Percentiles rank a stretch among this genome's conserved stretches.
Conservation (phyloP, 129 eudicot species). For the Escallonia herrerae region DNA sequence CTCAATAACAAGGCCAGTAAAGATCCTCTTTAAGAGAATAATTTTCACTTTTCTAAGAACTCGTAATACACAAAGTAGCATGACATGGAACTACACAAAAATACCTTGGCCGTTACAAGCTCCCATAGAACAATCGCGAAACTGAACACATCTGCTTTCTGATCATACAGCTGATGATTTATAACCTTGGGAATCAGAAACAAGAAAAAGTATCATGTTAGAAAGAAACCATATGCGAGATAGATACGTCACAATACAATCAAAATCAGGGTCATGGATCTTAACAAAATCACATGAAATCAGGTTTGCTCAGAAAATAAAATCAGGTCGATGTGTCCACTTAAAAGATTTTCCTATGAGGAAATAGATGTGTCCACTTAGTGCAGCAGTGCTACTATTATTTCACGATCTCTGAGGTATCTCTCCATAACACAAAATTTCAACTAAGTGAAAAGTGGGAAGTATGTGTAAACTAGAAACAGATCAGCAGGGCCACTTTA, state of each 20-base stretch:
- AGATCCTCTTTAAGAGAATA: not conserved
- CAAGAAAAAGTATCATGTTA: slow-evolving; percentile 4
- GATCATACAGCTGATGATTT: slow-evolving; percentile 91
- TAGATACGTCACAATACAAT: not conserved
- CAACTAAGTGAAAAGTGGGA: no score
- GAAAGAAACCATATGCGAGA: not conserved
- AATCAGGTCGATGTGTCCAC: no score
- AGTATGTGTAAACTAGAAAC: no score
- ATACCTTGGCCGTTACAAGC: slow-evolving; percentile 83
- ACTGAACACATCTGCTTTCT: slow-evolving; percentile 90
- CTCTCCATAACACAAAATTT: no score
- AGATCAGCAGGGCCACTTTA: no score
- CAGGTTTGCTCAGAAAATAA: no score
- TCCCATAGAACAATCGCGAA: slow-evolving; percentile 98
- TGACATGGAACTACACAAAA: not conserved
- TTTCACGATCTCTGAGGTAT: no score
- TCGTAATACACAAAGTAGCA: not conserved
- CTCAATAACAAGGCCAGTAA: not conserved
- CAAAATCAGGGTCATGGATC: not conserved
- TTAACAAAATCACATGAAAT: no score
- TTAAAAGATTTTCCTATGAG: no score
- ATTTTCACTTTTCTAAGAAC: not conserved
- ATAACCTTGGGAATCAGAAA: slow-evolving; percentile 44
- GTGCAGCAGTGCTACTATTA: no score
- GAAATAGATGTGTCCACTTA: no score